A percentile compares a stretch with the other conserved stretches of the same genome.
These are phyloP conservation scores for Cercospora janseana DNA, from an alignment of 2,329 filamentous ascomycete species.

Conservation along the genomic window DNA sequence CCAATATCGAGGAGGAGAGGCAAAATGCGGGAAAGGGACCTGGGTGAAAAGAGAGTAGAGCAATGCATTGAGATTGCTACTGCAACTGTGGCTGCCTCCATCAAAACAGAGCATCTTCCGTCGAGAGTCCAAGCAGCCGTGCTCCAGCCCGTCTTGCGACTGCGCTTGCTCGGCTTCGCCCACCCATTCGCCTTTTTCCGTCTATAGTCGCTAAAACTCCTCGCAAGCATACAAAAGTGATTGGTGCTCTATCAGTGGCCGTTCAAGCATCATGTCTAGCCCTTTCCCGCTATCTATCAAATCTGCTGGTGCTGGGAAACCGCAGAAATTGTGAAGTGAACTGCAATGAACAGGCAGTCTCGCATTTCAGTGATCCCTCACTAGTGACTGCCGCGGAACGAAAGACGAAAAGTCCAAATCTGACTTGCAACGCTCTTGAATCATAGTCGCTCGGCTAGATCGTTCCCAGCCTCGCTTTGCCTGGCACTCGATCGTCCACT, in stretches of 20 bases:
- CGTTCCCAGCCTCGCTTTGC: conserved; percentile 36
- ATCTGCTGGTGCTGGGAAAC: conserved; percentile 13
- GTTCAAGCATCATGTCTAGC: background rate
- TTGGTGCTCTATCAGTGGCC: conserved; percentile 7
- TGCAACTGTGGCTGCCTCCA: conserved; percentile 20
- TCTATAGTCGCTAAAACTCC: conserved; percentile 34
- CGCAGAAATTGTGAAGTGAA: conserved; percentile 7
- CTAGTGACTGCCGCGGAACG: too few species aligned
- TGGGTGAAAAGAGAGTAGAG: conserved; percentile 14
- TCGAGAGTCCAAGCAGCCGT: conserved; percentile 10
- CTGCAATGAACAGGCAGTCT: too few species aligned
- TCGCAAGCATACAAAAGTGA: conserved; percentile 20
- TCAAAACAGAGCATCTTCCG: conserved; percentile 15
- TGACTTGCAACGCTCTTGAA: background rate
- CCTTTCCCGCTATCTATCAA: conserved; percentile 1
- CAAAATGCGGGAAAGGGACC: too few species aligned
- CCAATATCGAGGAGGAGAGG: too few species aligned
- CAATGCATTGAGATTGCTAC: conserved; percentile 3
- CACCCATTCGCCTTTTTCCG: conserved; percentile 26
- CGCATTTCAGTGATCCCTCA: too few species aligned
- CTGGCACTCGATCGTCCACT: conserved; percentile 51
- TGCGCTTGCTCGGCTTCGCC: conserved; percentile 18
- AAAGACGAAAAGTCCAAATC: background rate
- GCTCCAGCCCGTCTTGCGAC: conserved; percentile 29
- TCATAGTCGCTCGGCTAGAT: conserved; percentile 33